Evolutionary conservation across 768 basidiomycete species (phyloP).

Genomic region (Cystobasidium ongulense): DNA sequence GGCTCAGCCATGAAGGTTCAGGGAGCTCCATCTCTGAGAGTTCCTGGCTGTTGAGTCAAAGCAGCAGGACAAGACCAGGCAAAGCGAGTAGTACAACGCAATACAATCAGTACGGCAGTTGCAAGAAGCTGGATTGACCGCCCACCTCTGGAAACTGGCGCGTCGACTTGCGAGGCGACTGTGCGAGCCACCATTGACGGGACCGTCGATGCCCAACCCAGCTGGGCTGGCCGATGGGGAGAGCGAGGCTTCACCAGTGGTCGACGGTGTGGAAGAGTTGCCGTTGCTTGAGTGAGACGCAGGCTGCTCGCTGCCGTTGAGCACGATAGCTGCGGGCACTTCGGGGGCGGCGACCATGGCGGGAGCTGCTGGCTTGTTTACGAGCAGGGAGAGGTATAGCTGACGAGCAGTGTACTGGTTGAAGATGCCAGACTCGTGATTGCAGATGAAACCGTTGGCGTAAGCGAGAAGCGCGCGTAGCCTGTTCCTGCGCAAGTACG

Average conservation of each 20-base stretch:
- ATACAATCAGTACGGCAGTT: no score
- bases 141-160: constrained; percentile 29
- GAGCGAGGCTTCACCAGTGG: background rate
- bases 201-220: constrained; percentile 8
- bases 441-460: no score
- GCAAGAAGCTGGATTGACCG: no score
- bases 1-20: constrained; percentile 11
- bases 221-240: background rate
- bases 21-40: constrained; percentile 27
- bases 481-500: background rate
- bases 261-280: background rate
- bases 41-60: constrained; percentile 18
- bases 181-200: background rate
- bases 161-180: constrained; percentile 5
- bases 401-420: background rate
- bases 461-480: background rate
- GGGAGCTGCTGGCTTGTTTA: background rate
- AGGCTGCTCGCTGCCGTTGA: background rate
- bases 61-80: no score
- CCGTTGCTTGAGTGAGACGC: background rate
- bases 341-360: constrained; percentile 1
- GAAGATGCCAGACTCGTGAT: no score
- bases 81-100: no score
- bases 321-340: background rate
- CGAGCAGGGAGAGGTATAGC: background rate